Evolutionary conservation across 495 filamentous ascomycete genomes (phyloP), one percentile per base, ranked within the genome.

Genomic region (Talaromyces liani): DNA sequence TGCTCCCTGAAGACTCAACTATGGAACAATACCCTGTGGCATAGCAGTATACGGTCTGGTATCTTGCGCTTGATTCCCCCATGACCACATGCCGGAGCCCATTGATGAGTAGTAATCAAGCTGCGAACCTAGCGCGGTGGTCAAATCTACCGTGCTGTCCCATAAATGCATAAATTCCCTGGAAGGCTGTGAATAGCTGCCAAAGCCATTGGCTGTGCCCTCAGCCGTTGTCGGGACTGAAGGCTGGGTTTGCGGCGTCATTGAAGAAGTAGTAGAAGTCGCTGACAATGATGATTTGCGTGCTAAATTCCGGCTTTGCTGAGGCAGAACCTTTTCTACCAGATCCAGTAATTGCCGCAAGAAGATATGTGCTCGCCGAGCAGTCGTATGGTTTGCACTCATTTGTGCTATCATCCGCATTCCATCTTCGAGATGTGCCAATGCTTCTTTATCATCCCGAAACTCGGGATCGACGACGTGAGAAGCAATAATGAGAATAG

Each of bases 361-460:
- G 18, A 62, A 62, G 8, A 54, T 53, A 34, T 62, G 60, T 51
- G 60, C 60, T 53, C 60, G 60, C 9, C 45, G 41, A 3, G 60
- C 60, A 22, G 41, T 53, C 9, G 60, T 54, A 49, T 62, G 60
- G 47, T 62, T 62, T 22, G 60, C 60, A 34, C 60, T 62, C 60
- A 62, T 62, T 34, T 62, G 60, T 4, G 34, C 60, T 20, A 62
- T 62, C 60, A 62, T 62, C 25, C 60, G 60, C 60, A 62, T 62
- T 18, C 60, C 60, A n/a, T 62, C 60, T 53, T 62, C 60, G 22
- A 62, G 45, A 25, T 62, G 60, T 20, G 29, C n/a, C 7, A 62
- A 16, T 34, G 60, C 45, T 53, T 62, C 60, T 53, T 54, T 51
- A 36, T 62, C 60, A 36, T 49, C 20, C 5, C 47, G 24, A 54